A percentile compares a stretch with the other conserved stretches of the same genome.
These are phyloP conservation scores for Mimosa bimucronata DNA, from an alignment of 306 rosid species.

Conservation along the genomic window DNA sequence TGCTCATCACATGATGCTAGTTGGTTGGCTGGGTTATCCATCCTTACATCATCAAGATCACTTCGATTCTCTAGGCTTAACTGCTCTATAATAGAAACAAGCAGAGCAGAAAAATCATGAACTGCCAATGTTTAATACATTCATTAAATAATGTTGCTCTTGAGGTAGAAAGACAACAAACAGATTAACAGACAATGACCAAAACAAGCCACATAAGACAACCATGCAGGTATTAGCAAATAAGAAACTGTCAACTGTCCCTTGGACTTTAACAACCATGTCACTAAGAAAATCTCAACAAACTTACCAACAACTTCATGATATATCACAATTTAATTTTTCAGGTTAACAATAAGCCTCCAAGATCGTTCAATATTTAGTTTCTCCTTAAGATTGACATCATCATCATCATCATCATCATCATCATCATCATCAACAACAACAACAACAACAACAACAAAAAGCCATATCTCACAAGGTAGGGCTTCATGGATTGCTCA, in stretches of 20 bases:
- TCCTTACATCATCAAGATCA: slow-evolving; percentile 42
- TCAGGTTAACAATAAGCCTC: not conserved
- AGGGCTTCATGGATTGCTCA: too few relatives aligned
- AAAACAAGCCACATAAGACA: slow-evolving; percentile 22
- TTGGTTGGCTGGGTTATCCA: slow-evolving; percentile 43
- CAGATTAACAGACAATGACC: not conserved
- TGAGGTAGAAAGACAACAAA: slow-evolving; percentile 26
- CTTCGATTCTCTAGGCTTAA: slow-evolving; percentile 46
- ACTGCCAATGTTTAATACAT: slow-evolving; percentile 6
- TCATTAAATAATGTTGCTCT: slow-evolving; percentile 9
- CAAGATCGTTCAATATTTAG: slow-evolving; percentile 33
- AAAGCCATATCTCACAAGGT: too few relatives aligned
- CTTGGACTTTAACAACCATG: not conserved
- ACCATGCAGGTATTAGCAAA: slow-evolving; percentile 13
- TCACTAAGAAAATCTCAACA: not conserved
- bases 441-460: too few relatives aligned
- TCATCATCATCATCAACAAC: too few relatives aligned
- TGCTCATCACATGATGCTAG: slow-evolving; percentile 30
- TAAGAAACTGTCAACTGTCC: not conserved
- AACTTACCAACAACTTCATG: not conserved
- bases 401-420: too few relatives aligned
- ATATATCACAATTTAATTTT: not conserved
- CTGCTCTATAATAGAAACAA: slow-evolving; percentile 50
- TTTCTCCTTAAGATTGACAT: too few relatives aligned
- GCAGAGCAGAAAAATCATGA: slow-evolving; percentile 25